Conservation (phyloP, 257 asterid species). For the Schizonepeta tenuifolia region DNA sequence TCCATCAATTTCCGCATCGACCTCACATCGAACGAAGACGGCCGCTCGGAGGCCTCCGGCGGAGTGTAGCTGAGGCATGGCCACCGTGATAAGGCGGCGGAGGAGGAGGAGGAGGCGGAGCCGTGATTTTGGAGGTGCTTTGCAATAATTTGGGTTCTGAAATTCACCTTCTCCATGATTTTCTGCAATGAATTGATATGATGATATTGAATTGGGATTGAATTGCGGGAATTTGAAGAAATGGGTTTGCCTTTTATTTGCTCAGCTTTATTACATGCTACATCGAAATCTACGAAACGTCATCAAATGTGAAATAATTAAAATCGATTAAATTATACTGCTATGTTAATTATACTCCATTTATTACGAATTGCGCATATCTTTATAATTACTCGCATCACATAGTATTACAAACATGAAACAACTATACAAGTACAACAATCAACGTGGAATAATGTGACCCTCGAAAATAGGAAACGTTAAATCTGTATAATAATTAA, state of each 20-base stretch:
- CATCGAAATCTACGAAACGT: too few species aligned
- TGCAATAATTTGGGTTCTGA: slow-evolving; percentile 65
- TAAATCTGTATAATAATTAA: too few species aligned
- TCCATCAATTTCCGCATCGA: slow-evolving; percentile 85
- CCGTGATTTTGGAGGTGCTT: slow-evolving; percentile 61
- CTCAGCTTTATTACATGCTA: too few species aligned
- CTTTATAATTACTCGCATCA: too few species aligned
- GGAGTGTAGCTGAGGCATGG: slow-evolving; percentile 83
- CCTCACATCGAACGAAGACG: slow-evolving; percentile 52
- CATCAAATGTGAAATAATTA: too few species aligned
- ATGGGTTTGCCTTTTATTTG: not conserved
- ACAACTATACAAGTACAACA: too few species aligned
- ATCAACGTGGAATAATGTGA: too few species aligned
- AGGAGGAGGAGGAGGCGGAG: not conserved
- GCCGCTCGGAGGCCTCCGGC: slow-evolving; percentile 67
- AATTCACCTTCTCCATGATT: slow-evolving; percentile 64
- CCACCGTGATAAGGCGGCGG: slow-evolving; percentile 36
- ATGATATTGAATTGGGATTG: not conserved
- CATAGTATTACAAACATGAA: too few species aligned
- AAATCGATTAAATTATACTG: too few species aligned
- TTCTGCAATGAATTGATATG: not conserved
- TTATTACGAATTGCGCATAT: too few species aligned
- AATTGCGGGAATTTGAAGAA: slow-evolving; percentile 17
- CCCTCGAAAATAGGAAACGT: too few species aligned
- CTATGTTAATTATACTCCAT: too few species aligned